Conservation (phyloP, 352 stramenopile species). For the Elongisporangium prolatum region DNA sequence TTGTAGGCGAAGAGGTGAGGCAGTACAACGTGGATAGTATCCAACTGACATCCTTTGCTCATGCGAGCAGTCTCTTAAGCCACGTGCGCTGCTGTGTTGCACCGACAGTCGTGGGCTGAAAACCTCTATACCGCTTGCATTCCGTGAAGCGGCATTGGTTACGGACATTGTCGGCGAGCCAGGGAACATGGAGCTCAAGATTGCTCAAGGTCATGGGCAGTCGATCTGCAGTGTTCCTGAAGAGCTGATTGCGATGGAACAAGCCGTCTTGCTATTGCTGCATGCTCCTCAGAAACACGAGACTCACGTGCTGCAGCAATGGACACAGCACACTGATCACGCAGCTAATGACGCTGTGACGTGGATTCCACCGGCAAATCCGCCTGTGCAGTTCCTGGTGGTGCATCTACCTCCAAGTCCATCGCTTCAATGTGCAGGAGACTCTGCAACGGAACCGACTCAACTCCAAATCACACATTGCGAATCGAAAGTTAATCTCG, state of each 20-base stretch:
- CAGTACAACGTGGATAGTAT: too few species aligned
- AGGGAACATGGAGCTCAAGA: constrained; percentile 47
- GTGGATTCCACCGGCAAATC: constrained; percentile 29
- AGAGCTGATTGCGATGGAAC: constrained; percentile 19
- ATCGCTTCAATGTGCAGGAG: constrained; percentile 15
- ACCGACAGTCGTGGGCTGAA: constrained; percentile 2
- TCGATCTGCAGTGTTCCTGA: constrained; percentile 32
- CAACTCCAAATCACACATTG: neutral
- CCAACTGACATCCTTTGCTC: neutral
- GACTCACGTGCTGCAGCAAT: constrained; percentile 19
- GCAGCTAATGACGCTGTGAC: constrained; percentile 2
- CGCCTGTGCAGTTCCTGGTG: constrained; percentile 34
- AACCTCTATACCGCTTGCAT: constrained; percentile 15
- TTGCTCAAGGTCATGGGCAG: constrained; percentile 5
- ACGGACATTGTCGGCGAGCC: constrained; percentile 42
- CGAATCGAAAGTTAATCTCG: constrained; percentile 11
- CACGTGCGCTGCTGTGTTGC: constrained; percentile 41
- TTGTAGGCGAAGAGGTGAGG: too few species aligned
- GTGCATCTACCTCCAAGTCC: constrained; percentile 12
- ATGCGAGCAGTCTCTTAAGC: constrained; percentile 8
- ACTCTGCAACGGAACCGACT: constrained; percentile 9
- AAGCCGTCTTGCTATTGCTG: constrained; percentile 32
- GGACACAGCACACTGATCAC: constrained; percentile 10
- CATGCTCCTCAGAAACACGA: constrained; percentile 26
- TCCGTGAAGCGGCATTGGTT: constrained; percentile 36